Conservation (phyloP, 2,329 filamentous ascomycete species). For the Cladophialophora psammophila region DNA sequence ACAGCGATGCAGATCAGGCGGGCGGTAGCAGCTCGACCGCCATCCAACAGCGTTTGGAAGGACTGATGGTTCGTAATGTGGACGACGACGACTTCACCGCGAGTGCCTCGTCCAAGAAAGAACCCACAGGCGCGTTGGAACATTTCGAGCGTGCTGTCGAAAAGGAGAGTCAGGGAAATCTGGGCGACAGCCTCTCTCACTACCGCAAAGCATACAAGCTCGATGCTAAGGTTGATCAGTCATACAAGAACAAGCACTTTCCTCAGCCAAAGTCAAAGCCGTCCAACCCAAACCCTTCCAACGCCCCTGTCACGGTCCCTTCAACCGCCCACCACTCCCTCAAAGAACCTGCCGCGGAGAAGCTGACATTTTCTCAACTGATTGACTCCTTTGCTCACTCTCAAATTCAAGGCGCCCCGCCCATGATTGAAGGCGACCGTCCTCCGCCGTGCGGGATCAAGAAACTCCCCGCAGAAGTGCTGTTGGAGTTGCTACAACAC, state of each 20-base stretch:
- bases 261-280: constrained; percentile 65
- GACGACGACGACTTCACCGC: constrained; percentile 52
- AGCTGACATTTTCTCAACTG: constrained; percentile 68
- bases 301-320: constrained; percentile 60
- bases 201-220: constrained; percentile 92
- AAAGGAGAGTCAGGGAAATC: constrained; percentile 80
- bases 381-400: constrained; percentile 77
- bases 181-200: constrained; percentile 85
- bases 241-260: constrained; percentile 92
- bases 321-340: constrained; percentile 65
- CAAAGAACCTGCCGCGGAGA: constrained; percentile 50
- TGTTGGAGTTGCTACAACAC: constrained; percentile 77
- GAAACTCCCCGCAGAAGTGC: constrained; percentile 79
- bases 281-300: constrained; percentile 54
- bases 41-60: constrained; percentile 47
- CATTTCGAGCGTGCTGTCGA: constrained; percentile 93
- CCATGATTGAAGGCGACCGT: constrained; percentile 74
- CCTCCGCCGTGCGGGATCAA: constrained; percentile 82
- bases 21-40: constrained; percentile 34
- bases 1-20: constrained; percentile 43
- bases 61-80: constrained; percentile 45
- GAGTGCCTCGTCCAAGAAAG: constrained; percentile 43
- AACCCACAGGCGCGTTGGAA: constrained; percentile 81
- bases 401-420: constrained; percentile 71
- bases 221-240: constrained; percentile 81